Conservation (phyloP, 306 rosid species). For the Vicia villosa region DNA sequence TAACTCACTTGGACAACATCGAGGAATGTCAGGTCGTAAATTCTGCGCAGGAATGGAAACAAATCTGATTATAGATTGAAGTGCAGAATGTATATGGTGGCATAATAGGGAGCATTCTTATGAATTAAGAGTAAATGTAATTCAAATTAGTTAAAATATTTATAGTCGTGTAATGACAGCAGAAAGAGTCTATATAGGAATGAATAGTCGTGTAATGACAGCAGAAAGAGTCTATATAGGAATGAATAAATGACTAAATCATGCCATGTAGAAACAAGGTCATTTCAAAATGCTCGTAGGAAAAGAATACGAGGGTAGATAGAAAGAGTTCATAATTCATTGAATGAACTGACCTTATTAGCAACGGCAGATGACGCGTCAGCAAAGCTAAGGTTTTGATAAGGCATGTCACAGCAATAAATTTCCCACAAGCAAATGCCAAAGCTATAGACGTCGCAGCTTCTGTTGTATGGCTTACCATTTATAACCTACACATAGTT, state of each 20-base stretch:
- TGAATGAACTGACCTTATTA: slow-evolving; percentile 48
- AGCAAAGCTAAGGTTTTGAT: slow-evolving; percentile 61
- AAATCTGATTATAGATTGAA: background rate
- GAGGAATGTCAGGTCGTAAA: slow-evolving; percentile 73
- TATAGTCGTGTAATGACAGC: background rate
- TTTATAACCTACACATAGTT: slow-evolving; percentile 61
- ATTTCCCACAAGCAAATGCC: slow-evolving; percentile 93
- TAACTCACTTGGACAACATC: slow-evolving; percentile 65
- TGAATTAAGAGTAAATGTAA: background rate
- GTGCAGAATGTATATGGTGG: background rate
- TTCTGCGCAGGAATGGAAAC: slow-evolving; percentile 42
- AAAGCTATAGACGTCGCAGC: slow-evolving; percentile 81
- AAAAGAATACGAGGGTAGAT: background rate
- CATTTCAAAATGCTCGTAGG: background rate
- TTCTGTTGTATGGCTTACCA: slow-evolving; percentile 82
- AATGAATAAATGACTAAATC: background rate
- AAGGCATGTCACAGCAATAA: slow-evolving; percentile 80
- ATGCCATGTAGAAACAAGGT: background rate
- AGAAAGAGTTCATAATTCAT: slow-evolving; percentile 7
- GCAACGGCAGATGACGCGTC: slow-evolving; percentile 64
- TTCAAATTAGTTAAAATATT: background rate
- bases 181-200: background rate
- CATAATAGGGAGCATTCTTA: background rate
- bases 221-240: background rate
- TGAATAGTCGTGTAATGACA: background rate